Evolutionary conservation across 2,329 filamentous ascomycete genomes (phyloP).

Genomic region (Akanthomyces uredinophilus): DNA sequence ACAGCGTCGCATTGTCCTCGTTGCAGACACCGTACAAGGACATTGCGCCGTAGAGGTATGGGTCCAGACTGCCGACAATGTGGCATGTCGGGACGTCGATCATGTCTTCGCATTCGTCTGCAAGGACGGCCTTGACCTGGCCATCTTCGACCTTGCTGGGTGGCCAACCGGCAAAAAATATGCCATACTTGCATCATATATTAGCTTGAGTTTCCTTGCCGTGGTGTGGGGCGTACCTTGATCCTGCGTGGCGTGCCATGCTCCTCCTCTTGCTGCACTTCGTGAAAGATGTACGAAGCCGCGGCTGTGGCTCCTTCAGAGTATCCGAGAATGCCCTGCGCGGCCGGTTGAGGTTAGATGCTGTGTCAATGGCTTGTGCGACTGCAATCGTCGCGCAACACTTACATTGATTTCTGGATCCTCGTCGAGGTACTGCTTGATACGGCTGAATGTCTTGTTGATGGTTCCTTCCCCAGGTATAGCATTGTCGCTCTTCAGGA

Average conservation of each 20-base stretch:
- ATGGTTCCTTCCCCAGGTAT: slow-evolving; percentile 16
- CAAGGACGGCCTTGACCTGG: slow-evolving; percentile 39
- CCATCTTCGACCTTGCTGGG: slow-evolving; percentile 37
- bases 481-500: slow-evolving; percentile 31
- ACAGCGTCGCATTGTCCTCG: slow-evolving; percentile 53
- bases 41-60: slow-evolving; percentile 56
- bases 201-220: not conserved
- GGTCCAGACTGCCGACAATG: slow-evolving; percentile 51
- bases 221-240: slow-evolving; percentile 24
- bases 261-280: slow-evolving; percentile 34
- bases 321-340: slow-evolving; percentile 51
- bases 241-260: slow-evolving; percentile 30
- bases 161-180: slow-evolving; percentile 52
- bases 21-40: slow-evolving; percentile 59
- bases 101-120: slow-evolving; percentile 43
- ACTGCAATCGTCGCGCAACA: not conserved
- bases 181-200: slow-evolving; percentile 32
- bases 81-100: slow-evolving; percentile 50
- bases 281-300: slow-evolving; percentile 47
- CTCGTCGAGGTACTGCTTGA: slow-evolving; percentile 42
- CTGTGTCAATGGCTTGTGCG: not conserved
- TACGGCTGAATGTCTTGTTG: slow-evolving; percentile 17
- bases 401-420: slow-evolving; percentile 24
- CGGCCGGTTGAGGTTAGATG: not conserved
- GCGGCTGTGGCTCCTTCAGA: slow-evolving; percentile 56